Base-by-base conservation (phyloP, 129 eudicot species). In the Centrapalus pauciflorus region DNA sequence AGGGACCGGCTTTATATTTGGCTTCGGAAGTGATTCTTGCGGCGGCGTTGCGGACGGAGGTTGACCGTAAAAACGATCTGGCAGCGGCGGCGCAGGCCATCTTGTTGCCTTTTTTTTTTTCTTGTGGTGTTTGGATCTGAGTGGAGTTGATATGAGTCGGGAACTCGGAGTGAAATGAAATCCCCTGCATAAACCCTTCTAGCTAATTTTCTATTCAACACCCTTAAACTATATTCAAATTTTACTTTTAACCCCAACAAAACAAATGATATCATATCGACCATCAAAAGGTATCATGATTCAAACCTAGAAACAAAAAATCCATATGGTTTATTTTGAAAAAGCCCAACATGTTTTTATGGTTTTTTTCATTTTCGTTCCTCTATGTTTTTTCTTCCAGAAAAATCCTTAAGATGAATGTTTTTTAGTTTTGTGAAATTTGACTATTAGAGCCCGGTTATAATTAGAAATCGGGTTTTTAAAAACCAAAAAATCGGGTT, bases 11-110 rank as follows among this genome's bases (percentile, higher is more conserved):
- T 68, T 68, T 68, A 64, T 64, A 23, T 71, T 71, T 60, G 38
- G 76, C 61, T 1, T 48, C 69, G 58, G 69, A 48, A 61, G 61
- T 48, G 37, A 71, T 16, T 71, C 76, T 71, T 2, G 76, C 76
- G 17, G 76, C 69, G 59, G 76, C 69, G 61, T 48, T 60, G 14
- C 76, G 76, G 61, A 23, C 69, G 69, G 76, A 33, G 43, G 69
- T 10, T 71, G 76, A 60, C 67, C 76, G 76, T 5, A 71, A 23
- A 45, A 71, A 61, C 12, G 76, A 46, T 60, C 76, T 51, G 35
- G 76, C 76, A 41, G 76, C 76, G 67, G 69, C 38, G 49, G 76
- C 58, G 59, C 56, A 21, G 69, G 61, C 59, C 76, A 71, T 71
- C 48, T 3, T 55, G 32, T 25, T 1, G 16, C 51, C 52, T 17